Percentiles rank a stretch among this genome's conserved stretches.
Conservation (phyloP, 345 rosid species). For the Kandelia obovata region DNA sequence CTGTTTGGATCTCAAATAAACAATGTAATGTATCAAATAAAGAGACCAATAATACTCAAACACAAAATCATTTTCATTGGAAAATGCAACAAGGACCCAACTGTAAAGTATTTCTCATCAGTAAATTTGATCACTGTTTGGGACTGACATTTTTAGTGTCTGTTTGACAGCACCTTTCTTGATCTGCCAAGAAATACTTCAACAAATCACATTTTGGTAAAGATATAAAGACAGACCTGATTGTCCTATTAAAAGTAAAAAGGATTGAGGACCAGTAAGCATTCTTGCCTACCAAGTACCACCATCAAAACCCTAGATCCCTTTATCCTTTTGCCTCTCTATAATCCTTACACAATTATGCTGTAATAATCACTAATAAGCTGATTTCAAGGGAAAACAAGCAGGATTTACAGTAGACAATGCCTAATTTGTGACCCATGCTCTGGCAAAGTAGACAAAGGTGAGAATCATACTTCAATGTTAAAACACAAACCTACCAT, state of each 20-base stretch:
- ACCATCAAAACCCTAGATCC: not conserved
- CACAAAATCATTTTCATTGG: conserved; percentile 5
- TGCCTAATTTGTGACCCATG: not conserved
- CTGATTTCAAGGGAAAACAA: not conserved
- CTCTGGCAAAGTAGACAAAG: not conserved
- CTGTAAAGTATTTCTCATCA: not conserved
- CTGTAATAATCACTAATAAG: no score
- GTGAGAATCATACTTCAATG: not conserved
- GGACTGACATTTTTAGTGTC: not conserved
- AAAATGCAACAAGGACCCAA: not conserved
- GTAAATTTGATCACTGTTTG: not conserved
- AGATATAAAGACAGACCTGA: not conserved
- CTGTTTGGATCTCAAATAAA: no score
- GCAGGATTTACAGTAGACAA: not conserved
- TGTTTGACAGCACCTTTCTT: not conserved
- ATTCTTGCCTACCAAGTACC: not conserved
- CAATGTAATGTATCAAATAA: no score
- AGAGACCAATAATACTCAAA: not conserved
- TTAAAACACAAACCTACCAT: no score
- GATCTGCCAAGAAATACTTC: not conserved
- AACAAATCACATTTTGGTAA: not conserved
- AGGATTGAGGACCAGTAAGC: not conserved
- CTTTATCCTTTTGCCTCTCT: not conserved
- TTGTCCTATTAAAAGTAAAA: not conserved
- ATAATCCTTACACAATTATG: no score